Evolutionary conservation across 495 filamentous ascomycete species (phyloP), one percentile per base, ranked within the genome.

Genomic region (Xylaria telfairii): DNA sequence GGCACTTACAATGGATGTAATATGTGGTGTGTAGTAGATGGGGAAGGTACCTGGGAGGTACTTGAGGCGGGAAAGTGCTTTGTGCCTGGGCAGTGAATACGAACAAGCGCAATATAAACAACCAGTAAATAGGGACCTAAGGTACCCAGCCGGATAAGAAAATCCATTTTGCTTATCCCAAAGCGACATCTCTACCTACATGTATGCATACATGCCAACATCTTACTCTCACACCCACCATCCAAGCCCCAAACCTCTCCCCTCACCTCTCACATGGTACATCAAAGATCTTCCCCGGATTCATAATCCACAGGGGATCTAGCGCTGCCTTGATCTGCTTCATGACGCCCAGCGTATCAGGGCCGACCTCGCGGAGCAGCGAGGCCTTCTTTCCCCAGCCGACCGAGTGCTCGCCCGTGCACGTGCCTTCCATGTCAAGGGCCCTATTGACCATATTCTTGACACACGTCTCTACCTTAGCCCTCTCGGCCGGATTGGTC

Each of bases 401-500:
- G 65, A 97, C 84, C 0, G 93, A 93, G 81, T 98, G 95, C 77
- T 98, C 95, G 21, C 95, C 92, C 1, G 93, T 95, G 81, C 93
- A 95, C 5, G 95, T 97, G 1, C 94, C 94, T 67, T 97, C 94
- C 94, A 97, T 97, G 53, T 94, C 93, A 32, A 97, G 75, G 9
- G 93, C 94, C 28, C 93, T 85, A 73, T 92, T 88, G 26, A 97
- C 93, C 94, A 97, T 96, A 71, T 93, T 90, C 73, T 94, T 87
- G 30, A 97, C 93, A 64, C 92, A 92, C 44, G 83, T 86, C 76
- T 96, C 91, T 2, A 97, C 92, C 53, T 90, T 90, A 17, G 85
- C 88, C 41, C 84, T 82, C 80, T 97, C 92, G 4, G 80, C 88
- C 13, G 87, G 87, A 68, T 93, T 84, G 21, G 81, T 84, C 37